phyloP scores from a whole-genome alignment of 768 basidiomycete species.

The Hortiboletus campestris region DNA sequence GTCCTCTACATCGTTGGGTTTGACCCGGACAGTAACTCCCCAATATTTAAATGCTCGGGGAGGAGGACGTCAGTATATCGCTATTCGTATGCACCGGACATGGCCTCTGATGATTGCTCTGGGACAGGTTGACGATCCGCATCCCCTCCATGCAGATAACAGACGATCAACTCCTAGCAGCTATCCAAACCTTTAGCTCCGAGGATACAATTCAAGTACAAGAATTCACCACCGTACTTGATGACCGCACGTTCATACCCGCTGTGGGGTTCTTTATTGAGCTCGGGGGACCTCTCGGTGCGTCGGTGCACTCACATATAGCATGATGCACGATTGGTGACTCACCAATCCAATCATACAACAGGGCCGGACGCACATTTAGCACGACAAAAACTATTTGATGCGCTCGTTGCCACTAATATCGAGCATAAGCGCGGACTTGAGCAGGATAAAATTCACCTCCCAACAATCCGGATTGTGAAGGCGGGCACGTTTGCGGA shows the following conservation, averaged over 20 bases:
- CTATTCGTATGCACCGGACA: background rate
- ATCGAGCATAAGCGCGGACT: background rate
- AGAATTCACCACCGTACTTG: conserved; percentile 18
- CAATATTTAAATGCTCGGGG: conserved; percentile 11
- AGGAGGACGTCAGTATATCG: conserved; percentile 14
- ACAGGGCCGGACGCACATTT: conserved; percentile 3
- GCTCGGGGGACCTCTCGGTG: conserved; percentile 8
- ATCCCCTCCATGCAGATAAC: conserved; percentile 3
- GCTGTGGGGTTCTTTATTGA: conserved; percentile 19
- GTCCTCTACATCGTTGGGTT: conserved; percentile 19
- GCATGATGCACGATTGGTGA: background rate
- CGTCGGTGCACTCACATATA: background rate
- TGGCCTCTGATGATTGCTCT: background rate
- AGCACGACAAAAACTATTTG: conserved; percentile 7
- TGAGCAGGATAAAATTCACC: background rate
- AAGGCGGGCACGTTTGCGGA: conserved; percentile 15
- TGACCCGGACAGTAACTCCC: background rate
- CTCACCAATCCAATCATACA: background rate
- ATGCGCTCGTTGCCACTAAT: conserved; percentile 5
- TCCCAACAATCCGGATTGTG: conserved; percentile 22
- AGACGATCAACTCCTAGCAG: conserved; percentile 10
- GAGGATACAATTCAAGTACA: conserved; percentile 5
- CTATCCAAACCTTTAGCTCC: background rate
- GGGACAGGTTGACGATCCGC: conserved; percentile 6
- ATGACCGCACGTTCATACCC: conserved; percentile 2